Base-by-base conservation (phyloP, 768 basidiomycete species). In the Exidia glandulosa region DNA sequence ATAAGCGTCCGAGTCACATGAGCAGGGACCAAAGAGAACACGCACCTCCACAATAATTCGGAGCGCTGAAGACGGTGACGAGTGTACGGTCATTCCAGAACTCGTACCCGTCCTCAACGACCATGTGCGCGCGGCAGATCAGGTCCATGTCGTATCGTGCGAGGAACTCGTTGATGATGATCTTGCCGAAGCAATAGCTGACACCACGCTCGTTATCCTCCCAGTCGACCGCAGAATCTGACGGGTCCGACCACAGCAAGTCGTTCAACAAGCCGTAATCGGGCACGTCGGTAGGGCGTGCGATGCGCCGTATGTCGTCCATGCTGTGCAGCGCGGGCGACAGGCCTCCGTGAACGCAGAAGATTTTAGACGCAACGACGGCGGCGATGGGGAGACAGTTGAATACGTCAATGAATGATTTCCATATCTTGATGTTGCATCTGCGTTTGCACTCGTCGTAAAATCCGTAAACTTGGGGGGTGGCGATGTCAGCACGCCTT, bases 361-460 rank as follows among this genome's bases (percentile, higher is more conserved):
- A 99, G 69, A 99, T 99, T 78, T 99, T 99, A 66, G 92, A 93
- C 7, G 95, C 96, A 56, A 99, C 96, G 69, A 99, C 90, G 32
- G 96, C 94, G 41, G 95, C 94, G 68, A 99, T 98, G 56, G 96
- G 96, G 13, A 99, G 83, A 68, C 94, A 94, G 74, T 99, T 98
- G 82, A 99, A 99, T 61, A 97, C 95, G 75, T 99, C 96, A 72
- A 98, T 91, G 73, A 99, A 98, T 2, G 93, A 94, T 76, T 95
- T 98, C 96, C 96, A 99, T 30, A 91, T 94, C 78, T 98, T 99
- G 80, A 98, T 93, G 73, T 95, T 97, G 80, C 94, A 96, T 64
- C 96, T 84, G 70, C 96, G 87, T 76, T 99, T 99, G 80, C 96
- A 99, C 76, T 99, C 96, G 76, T 98, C 96, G 73, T 99, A 99